Evolutionary conservation across 2,329 filamentous ascomycete genomes (phyloP).

Genomic region (Penicillium sumatraense): DNA sequence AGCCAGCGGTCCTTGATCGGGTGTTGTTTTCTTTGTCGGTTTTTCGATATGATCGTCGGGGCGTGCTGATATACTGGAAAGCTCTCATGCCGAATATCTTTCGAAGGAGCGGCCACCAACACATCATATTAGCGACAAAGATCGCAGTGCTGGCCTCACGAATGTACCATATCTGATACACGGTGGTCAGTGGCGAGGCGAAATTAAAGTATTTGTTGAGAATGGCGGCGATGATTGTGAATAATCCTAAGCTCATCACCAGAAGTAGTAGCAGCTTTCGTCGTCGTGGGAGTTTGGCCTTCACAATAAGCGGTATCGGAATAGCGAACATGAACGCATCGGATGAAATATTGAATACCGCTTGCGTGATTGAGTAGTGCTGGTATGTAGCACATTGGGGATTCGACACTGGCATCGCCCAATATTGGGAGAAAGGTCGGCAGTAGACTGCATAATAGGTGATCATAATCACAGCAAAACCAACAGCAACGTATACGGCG

Average conservation of each 20-base stretch:
- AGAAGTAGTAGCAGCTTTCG: constrained; percentile 41
- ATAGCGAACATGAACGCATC: constrained; percentile 46
- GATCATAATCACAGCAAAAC: constrained; percentile 55
- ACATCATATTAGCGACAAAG: constrained; percentile 52
- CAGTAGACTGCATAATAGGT: constrained; percentile 56
- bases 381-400: constrained; percentile 48
- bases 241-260: constrained; percentile 45
- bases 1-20: constrained; percentile 17
- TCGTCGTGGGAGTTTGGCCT: constrained; percentile 37
- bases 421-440: constrained; percentile 55
- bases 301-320: constrained; percentile 42
- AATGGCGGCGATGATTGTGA: constrained; percentile 51
- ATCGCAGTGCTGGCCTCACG: constrained; percentile 47
- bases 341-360: constrained; percentile 51
- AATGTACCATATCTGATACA: constrained; percentile 50
- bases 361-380: constrained; percentile 48
- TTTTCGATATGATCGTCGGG: constrained; percentile 18
- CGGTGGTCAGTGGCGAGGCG: constrained; percentile 38
- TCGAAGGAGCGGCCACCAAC: constrained; percentile 36
- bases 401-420: constrained; percentile 49
- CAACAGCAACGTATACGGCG: constrained; percentile 47
- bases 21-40: constrained; percentile 25
- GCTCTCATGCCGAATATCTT: constrained; percentile 33
- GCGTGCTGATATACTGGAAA: constrained; percentile 33
- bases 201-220: constrained; percentile 55